A percentile compares a stretch with the other conserved stretches of the same genome.
phyloP scores from a whole-genome alignment of 495 filamentous ascomycete genomes.

The Ramalina intermedia region DNA sequence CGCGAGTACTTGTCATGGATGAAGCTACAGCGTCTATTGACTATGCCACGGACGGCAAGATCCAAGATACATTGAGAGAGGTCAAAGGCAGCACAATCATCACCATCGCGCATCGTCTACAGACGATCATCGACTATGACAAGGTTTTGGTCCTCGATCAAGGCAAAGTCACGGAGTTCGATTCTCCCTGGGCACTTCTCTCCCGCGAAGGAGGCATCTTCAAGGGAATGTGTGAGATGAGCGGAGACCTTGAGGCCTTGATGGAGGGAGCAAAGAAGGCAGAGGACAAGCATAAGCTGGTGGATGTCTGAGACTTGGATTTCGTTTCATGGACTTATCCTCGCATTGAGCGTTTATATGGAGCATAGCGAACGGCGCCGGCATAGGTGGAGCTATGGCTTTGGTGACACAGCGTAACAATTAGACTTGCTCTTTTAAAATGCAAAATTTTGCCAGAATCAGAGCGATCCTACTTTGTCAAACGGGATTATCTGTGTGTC shows the following conservation, averaged over 20 bases:
- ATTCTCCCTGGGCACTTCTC: constrained; percentile 69
- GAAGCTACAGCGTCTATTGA: constrained; percentile 98
- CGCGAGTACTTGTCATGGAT: constrained; percentile 93
- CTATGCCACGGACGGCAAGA: constrained; percentile 88
- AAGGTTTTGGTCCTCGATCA: constrained; percentile 95
- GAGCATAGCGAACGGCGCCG: no score
- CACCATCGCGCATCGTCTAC: constrained; percentile 93
- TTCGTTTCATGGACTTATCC: neutral
- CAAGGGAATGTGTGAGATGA: constrained; percentile 87
- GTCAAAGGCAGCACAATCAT: constrained; percentile 78
- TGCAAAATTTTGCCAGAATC: no score
- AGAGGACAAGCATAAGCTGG: constrained; percentile 33
- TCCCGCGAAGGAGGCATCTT: constrained; percentile 56
- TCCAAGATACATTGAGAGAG: constrained; percentile 88
- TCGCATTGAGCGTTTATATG: no score
- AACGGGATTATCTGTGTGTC: no score
- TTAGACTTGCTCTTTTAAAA: no score
- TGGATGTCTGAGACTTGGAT: constrained; percentile 9
- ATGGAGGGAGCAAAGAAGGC: constrained; percentile 63
- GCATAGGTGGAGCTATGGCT: no score
- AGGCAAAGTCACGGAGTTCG: constrained; percentile 76
- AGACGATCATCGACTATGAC: constrained; percentile 95
- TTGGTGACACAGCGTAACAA: no score
- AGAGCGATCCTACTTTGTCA: no score
- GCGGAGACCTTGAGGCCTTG: constrained; percentile 67